Percentiles rank a stretch among this genome's conserved stretches.
Conservation (phyloP, 73 alveolate genomes). For the Tetrahymena malaccensis region DNA sequence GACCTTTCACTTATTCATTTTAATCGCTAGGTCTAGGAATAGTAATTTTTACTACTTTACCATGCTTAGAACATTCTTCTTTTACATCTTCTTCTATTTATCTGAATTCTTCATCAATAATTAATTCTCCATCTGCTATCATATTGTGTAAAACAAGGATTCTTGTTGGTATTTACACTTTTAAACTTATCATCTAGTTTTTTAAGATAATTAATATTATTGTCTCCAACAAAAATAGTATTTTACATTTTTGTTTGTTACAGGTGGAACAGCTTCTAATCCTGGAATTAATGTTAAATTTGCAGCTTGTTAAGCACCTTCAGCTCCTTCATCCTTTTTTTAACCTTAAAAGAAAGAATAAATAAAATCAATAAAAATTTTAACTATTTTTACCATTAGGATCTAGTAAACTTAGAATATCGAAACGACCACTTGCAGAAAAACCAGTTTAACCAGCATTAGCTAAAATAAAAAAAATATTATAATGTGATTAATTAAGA, state of each 20-base stretch:
- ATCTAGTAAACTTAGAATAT: neutral
- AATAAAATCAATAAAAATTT: too few relatives aligned
- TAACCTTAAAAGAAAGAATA: neutral
- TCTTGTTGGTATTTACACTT: constrained; percentile 39
- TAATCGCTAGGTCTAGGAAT: constrained; percentile 52
- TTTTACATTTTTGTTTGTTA: neutral
- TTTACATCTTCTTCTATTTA: constrained; percentile 48
- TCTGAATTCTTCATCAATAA: constrained; percentile 40
- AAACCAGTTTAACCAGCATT: neutral
- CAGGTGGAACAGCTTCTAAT: neutral
- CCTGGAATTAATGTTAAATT: neutral
- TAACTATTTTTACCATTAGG: neutral
- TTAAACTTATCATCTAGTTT: constrained; percentile 4
- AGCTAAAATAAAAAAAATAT: neutral
- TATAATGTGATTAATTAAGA: neutral
- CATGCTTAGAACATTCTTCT: constrained; percentile 62
- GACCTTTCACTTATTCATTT: neutral
- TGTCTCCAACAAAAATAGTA: neutral
- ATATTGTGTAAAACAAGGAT: constrained; percentile 29
- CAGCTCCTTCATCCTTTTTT: neutral
- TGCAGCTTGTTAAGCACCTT: neutral
- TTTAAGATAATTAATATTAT: neutral
- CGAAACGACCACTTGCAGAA: neutral
- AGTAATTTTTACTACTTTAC: constrained; percentile 39
- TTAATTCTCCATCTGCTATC: constrained; percentile 20